Evolutionary conservation across 1,139 yeast species (phyloP).

Genomic region (Saccharomyces hybrid): DNA sequence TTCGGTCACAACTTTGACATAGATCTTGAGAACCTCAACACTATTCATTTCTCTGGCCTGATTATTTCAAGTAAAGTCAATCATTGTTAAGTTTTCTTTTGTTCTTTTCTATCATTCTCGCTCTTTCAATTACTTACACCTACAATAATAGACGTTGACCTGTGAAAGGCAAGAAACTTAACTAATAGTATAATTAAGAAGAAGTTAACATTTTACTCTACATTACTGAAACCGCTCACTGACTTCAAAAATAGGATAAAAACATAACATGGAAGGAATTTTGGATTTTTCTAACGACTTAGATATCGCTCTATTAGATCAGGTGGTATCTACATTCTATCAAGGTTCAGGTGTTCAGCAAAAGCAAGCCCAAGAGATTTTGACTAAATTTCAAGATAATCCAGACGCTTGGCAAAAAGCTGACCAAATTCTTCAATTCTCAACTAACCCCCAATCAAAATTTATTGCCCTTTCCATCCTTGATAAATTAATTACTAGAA

Average conservation of each 20-base stretch:
- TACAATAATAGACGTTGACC: background rate
- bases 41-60: background rate
- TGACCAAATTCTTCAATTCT: conserved; percentile 75
- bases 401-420: conserved; percentile 96
- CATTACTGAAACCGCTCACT: background rate
- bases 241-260: background rate
- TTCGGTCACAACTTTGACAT: background rate
- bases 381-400: conserved; percentile 87
- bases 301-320: conserved; percentile 73
- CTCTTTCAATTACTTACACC: background rate
- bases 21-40: background rate
- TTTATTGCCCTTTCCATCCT: conserved; percentile 85
- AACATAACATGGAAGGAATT: conserved; percentile 62
- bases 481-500: conserved; percentile 80
- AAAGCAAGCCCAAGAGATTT: conserved; percentile 70
- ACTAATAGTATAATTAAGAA: background rate
- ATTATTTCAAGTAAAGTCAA: background rate
- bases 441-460: conserved; percentile 78
- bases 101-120: background rate
- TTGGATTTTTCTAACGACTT: conserved; percentile 80
- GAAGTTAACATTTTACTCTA: background rate
- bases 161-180: background rate
- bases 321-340: conserved; percentile 80
- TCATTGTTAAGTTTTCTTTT: background rate
- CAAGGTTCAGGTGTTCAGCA: conserved; percentile 75